Conservation (phyloP, 208 protist species). For the Leishmania amazonensis region DNA sequence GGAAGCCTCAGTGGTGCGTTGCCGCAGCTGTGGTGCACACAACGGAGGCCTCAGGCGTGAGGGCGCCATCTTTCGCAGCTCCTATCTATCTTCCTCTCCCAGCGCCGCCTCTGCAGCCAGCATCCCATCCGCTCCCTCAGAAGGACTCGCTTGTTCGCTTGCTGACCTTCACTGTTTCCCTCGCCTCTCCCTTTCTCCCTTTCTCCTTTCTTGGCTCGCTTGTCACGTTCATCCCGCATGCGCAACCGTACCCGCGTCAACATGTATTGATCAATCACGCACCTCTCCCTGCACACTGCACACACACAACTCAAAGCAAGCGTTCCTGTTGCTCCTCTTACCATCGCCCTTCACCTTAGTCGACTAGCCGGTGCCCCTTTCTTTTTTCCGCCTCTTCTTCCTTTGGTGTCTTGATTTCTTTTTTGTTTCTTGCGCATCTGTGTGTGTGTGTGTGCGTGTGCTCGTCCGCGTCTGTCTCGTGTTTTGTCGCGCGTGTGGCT, state of each 20-base stretch:
- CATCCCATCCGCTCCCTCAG: not conserved
- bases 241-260: not conserved
- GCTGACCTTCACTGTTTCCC: not conserved
- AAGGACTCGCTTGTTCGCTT: conserved; percentile 2
- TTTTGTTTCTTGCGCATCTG: not conserved
- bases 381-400: conserved; percentile 1
- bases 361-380: not conserved
- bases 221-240: not conserved
- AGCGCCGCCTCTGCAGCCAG: not conserved
- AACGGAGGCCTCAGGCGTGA: not conserved
- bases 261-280: not conserved
- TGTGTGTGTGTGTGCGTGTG: not conserved
- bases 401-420: not conserved
- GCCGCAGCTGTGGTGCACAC: not conserved
- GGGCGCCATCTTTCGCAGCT: not conserved
- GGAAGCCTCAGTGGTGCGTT: not conserved
- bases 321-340: not conserved
- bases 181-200: not conserved
- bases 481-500: not conserved
- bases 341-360: not conserved
- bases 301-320: not conserved
- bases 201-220: not conserved
- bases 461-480: not conserved
- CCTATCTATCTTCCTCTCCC: not conserved
- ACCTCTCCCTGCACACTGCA: not conserved